Evolutionary conservation across 163 green algal genomes (phyloP).

Genomic region (Chlorella variabilis): DNA sequence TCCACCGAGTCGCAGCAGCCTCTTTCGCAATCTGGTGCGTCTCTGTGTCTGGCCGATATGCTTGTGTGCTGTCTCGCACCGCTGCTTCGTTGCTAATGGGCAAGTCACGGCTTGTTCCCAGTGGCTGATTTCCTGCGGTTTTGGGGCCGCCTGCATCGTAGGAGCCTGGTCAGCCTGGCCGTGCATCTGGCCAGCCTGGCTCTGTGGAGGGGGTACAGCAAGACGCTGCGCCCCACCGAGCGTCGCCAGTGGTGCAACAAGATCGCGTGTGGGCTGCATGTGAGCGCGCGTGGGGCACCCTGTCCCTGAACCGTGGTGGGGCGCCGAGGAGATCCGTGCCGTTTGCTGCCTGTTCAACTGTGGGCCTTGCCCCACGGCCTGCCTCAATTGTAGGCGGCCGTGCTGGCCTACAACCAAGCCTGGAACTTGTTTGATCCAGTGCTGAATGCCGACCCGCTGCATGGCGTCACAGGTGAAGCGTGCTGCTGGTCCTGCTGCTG

Average conservation of each 20-base stretch:
- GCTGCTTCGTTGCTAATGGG: too few species aligned
- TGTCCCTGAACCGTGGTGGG: too few species aligned
- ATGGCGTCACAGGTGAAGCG: conserved; percentile 35
- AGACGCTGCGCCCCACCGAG: conserved; percentile 4
- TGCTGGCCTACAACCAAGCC: conserved; percentile 40
- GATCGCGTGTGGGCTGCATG: conserved; percentile 45
- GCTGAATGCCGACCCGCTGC: conserved; percentile 48
- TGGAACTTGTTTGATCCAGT: conserved; percentile 42
- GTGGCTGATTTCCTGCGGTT: too few species aligned
- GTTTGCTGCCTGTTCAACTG: background rate
- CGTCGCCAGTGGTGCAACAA: conserved; percentile 53
- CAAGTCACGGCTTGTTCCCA: too few species aligned
- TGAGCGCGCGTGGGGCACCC: conserved; percentile 7
- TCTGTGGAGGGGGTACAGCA: conserved; percentile 37
- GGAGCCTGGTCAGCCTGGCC: conserved; percentile 30
- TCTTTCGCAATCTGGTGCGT: conserved; percentile 38
- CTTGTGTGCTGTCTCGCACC: background rate
- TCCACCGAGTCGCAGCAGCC: conserved; percentile 19
- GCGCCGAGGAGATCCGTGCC: background rate
- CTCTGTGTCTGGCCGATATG: background rate
- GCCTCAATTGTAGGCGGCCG: conserved; percentile 37
- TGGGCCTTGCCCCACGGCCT: background rate
- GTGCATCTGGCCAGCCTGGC: conserved; percentile 18
- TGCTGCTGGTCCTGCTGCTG: too few species aligned
- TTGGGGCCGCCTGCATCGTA: background rate